Percentiles rank a stretch among this genome's conserved stretches.
Evolutionary conservation across 2,329 filamentous ascomycete genomes (phyloP).

Genomic region (Macrophomina phaseolina): DNA sequence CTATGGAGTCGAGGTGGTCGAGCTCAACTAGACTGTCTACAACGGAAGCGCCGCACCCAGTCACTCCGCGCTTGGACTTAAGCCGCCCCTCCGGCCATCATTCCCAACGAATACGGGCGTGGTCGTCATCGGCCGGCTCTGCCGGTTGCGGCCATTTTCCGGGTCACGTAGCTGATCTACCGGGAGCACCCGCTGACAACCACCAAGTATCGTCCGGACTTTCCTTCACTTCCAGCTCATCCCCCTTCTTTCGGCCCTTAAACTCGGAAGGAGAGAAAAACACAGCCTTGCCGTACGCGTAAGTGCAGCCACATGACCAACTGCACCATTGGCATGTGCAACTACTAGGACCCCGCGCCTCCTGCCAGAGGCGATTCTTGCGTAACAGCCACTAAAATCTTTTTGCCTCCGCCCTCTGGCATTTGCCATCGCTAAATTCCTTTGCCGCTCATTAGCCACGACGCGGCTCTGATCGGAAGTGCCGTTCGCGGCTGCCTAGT

Average conservation of each 20-base stretch:
- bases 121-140: neutral
- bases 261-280: no score
- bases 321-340: neutral
- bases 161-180: slow-evolving; percentile 11
- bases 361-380: neutral
- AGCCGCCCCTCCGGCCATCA: neutral
- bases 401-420: neutral
- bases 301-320: neutral
- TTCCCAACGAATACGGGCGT: neutral
- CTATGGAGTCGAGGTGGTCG: no score
- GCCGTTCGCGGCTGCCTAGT: slow-evolving; percentile 16
- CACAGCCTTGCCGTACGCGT: slow-evolving; percentile 12
- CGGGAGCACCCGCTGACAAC: slow-evolving; percentile 22
- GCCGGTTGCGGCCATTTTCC: slow-evolving; percentile 10
- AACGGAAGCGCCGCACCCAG: no score
- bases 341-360: neutral
- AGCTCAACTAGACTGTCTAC: no score
- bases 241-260: no score
- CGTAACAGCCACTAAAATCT: neutral
- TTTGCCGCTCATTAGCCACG: neutral
- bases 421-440: neutral
- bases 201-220: neutral
- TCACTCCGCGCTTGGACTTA: no score
- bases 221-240: neutral
- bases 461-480: slow-evolving; percentile 6